Percentiles rank a stretch among this genome's conserved stretches.
Evolutionary conservation across 2,329 filamentous ascomycete genomes (phyloP).

Genomic region (Trichoderma endophyticum): DNA sequence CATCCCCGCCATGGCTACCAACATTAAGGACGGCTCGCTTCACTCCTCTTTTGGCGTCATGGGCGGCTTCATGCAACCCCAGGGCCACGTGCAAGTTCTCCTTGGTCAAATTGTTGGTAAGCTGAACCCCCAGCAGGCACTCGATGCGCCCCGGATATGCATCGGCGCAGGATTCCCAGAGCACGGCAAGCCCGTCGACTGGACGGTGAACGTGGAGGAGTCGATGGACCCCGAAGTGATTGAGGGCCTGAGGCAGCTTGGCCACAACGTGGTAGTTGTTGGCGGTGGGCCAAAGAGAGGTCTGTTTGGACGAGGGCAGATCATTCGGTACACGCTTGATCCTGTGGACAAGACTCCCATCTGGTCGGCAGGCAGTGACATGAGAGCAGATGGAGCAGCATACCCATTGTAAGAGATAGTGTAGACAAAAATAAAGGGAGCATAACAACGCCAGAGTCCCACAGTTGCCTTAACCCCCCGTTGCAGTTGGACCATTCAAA

Average conservation of each 20-base stretch:
- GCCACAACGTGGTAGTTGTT: slow-evolving; percentile 70
- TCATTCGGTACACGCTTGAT: slow-evolving; percentile 76
- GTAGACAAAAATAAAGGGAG: background rate
- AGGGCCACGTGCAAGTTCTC: slow-evolving; percentile 91
- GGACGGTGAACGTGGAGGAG: slow-evolving; percentile 75
- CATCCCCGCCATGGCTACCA: slow-evolving; percentile 88
- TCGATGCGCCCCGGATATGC: slow-evolving; percentile 89
- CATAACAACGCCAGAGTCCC: background rate
- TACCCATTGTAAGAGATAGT: slow-evolving; percentile 43
- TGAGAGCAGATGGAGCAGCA: slow-evolving; percentile 74
- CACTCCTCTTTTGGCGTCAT: slow-evolving; percentile 93
- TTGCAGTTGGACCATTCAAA: background rate
- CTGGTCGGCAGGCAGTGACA: slow-evolving; percentile 88
- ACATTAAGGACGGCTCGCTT: slow-evolving; percentile 66
- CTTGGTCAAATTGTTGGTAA: slow-evolving; percentile 84
- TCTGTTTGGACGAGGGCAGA: slow-evolving; percentile 81
- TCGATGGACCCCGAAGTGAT: slow-evolving; percentile 69
- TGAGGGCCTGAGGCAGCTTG: slow-evolving; percentile 63
- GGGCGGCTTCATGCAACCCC: slow-evolving; percentile 98
- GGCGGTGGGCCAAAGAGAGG: slow-evolving; percentile 57
- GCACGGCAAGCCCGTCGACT: slow-evolving; percentile 54
- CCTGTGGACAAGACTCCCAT: slow-evolving; percentile 63
- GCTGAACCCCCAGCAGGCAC: slow-evolving; percentile 77
- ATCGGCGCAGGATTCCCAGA: slow-evolving; percentile 72
- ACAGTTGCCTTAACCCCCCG: fast-evolving